These are phyloP conservation scores for Solanum raphanifolium DNA, from an alignment of 257 asterid species.

Conservation along the genomic window DNA sequence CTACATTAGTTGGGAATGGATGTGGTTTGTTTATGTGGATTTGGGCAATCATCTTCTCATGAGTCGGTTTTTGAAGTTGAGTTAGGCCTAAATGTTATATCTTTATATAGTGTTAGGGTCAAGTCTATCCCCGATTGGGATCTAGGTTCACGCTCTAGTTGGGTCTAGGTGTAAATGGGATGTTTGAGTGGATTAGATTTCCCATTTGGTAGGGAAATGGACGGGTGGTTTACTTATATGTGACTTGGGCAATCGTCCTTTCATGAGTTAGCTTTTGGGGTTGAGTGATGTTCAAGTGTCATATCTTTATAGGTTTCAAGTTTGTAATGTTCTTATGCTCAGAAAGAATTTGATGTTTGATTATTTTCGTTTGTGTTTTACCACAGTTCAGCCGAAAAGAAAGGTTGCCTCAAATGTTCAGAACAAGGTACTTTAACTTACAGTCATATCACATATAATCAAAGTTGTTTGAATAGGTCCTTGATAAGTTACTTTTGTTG, in stretches of 20 bases:
- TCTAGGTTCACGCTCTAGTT: background rate
- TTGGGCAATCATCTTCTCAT: background rate
- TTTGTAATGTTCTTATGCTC: background rate
- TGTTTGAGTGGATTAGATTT: background rate
- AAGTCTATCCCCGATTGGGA: background rate
- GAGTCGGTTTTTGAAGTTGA: background rate
- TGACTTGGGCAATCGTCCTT: background rate
- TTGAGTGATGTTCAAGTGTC: background rate
- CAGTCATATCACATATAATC: background rate
- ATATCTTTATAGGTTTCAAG: background rate
- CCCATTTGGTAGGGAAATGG: background rate
- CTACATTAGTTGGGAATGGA: background rate
- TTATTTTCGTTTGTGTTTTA: background rate
- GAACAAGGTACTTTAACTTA: conserved; percentile 32
- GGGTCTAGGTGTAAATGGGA: background rate
- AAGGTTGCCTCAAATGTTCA: conserved; percentile 14
- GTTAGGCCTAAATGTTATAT: background rate
- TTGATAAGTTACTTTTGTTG: background rate
- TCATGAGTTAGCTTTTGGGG: background rate
- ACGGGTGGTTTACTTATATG: background rate
- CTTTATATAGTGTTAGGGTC: background rate
- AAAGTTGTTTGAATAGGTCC: background rate
- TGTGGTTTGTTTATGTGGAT: background rate
- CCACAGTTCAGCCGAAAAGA: conserved; percentile 34
- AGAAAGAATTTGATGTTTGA: background rate